Evolutionary conservation across 257 asterid genomes (phyloP).

Genomic region (Hygrophila difformis): DNA sequence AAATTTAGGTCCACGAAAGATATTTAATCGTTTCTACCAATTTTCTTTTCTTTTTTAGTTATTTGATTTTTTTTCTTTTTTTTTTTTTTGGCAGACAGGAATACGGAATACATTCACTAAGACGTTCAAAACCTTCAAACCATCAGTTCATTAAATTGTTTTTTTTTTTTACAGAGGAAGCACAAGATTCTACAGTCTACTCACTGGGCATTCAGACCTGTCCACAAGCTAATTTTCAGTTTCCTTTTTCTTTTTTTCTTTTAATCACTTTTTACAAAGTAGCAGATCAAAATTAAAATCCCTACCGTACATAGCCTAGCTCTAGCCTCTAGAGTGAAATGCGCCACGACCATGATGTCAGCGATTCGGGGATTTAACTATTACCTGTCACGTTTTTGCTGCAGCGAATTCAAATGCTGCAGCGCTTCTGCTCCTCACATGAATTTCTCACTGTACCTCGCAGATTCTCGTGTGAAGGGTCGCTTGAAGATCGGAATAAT

Average conservation of each 20-base stretch:
- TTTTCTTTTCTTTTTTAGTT: neutral
- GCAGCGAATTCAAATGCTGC: slow-evolving; percentile 38
- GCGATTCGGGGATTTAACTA: too few species aligned
- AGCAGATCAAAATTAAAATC: too few species aligned
- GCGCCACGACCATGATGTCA: slow-evolving; percentile 9
- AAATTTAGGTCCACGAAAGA: slow-evolving; percentile 18
- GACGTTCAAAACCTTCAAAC: too few species aligned
- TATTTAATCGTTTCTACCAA: slow-evolving; percentile 22
- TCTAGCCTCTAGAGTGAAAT: neutral
- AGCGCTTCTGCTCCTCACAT: slow-evolving; percentile 36
- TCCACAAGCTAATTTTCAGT: slow-evolving; percentile 15
- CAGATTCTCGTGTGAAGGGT: slow-evolving; percentile 18
- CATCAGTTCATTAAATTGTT: neutral
- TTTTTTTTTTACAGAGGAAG: slow-evolving; percentile 18
- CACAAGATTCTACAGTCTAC: slow-evolving; percentile 10
- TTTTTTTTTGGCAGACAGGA: slow-evolving; percentile 15
- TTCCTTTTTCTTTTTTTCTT: slow-evolving; percentile 11
- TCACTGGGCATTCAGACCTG: slow-evolving; percentile 9
- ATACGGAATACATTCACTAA: neutral
- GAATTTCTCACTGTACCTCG: slow-evolving; percentile 19
- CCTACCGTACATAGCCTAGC: neutral
- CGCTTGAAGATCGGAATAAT: slow-evolving; percentile 25
- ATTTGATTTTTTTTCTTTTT: neutral
- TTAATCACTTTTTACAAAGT: too few species aligned
- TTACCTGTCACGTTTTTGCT: neutral